Base-by-base conservation (phyloP, 225 moss, liverwort and hornwort genomes). In the Pleurozium schreberi region DNA sequence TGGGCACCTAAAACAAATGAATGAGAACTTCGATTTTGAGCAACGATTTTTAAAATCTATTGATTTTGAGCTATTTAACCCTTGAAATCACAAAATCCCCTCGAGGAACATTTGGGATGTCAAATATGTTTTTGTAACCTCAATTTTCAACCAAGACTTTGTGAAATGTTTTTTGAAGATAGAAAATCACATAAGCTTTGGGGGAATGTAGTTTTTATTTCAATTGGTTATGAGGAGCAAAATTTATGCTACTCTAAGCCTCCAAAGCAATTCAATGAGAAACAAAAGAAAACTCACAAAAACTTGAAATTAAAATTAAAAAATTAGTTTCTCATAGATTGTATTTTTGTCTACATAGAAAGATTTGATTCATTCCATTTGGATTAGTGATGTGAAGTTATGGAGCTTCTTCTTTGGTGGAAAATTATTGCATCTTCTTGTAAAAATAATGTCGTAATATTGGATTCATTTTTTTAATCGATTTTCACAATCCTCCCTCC, bases 381-480 rank as follows among this genome's bases (percentile, higher is more conserved):
- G 30, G 31, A 47, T 47, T 10, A 31, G 19, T 33, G 12, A 28
- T 49, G 49, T 31, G 12, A 8, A 75, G 2, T 19, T 47, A 31
- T 49, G 0, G 2, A 75, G 4, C 7, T 75, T 47, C 17, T 75
- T 49, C 18, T 75, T 75, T 19, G 49, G 19, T 0, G 0, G 0
- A 1, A 6, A 49, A 30, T 49, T 12, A 49, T 33, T 75, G 49
- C 49, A 49, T 75, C 19, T 74, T 75, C 1, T 47, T 33, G 21
- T 50, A 5, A 75, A 76, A 22, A 76, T 3, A 22, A 34, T 14
- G 14, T 21, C 27, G 5, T 61, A 12, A 4, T 61, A 52, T 36
- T 34, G 9, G 5, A 52, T 52, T 75, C 1, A 3, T 21, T 14
- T 13, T 20, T 52, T 0, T 13, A 14, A 5, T 49, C 0, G 0